Base-by-base conservation (phyloP, 805 yeast genomes). In the Yarrowia sp. region DNA sequence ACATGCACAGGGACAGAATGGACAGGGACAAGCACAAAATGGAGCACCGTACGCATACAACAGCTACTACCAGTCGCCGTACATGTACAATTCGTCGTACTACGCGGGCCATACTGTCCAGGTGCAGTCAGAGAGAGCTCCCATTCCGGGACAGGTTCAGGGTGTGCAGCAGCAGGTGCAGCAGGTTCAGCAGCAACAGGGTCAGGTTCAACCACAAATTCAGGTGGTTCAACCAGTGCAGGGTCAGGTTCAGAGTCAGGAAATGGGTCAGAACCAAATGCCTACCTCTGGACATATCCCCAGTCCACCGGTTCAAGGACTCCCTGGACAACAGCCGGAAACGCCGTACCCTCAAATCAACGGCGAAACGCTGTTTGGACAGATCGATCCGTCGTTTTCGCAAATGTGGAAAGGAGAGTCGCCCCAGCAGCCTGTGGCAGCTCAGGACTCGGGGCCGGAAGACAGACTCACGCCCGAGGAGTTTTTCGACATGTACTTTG, bases 401-500 rank as follows among this genome's bases (percentile, higher is more conserved):
- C 61, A 55, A 55, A 41, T 55, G 47, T 55, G 61, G 61, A 55
- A 55, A 5, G 64, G 43, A 3, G 50, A 43, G 22, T 18, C 51
- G 2, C 64, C 64, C 13, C 64, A 43, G 15, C 33, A 33, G 11
- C 38, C 32, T 11, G 63, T 31, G 6, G 18, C 41, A 14, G 51
- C 50, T 8, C 28, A 22, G 28, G 64, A 58, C 42, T 58, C 64
- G 11, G 64, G 42, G 4, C 43, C 50, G 5, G 50, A 43, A 36
- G 50, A 43, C 36, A 17, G 39, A 31, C 41, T 61, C 14, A 61
- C 65, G 18, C 65, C 65, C 0, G 69, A 67, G 14, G 66, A 65
- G 17, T 61, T 69, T 13, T 66, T 66, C 51, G 73, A 70, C 61
- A 63, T 75, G 36, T 70, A 71, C 44, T 75, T 68, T 65, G 73